A percentile compares a stretch with the other conserved stretches of the same genome.
Conservation (phyloP, 1,284 basidiomycete genomes). For the Ganoderma resinaceum region DNA sequence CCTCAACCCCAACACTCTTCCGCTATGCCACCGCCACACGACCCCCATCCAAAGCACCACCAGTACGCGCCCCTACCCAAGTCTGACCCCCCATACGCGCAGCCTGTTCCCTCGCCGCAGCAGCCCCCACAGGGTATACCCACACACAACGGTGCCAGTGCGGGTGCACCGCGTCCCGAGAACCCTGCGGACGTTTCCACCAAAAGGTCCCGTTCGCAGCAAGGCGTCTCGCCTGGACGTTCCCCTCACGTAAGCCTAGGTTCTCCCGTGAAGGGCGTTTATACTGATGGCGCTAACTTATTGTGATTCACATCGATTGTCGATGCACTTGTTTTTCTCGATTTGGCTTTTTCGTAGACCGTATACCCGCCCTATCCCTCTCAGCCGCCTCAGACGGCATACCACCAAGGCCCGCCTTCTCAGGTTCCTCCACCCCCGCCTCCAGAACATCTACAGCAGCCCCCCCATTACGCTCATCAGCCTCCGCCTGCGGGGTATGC, state of each 20-base stretch:
- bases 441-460: constrained; percentile 38
- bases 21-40: constrained; percentile 24
- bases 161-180: constrained; percentile 29
- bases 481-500: constrained; percentile 30
- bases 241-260: constrained; percentile 46
- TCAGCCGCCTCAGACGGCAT: constrained; percentile 37
- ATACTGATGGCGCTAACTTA: constrained; percentile 33
- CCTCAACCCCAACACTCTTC: constrained; percentile 28
- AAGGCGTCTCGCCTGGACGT: constrained; percentile 42
- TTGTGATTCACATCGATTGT: constrained; percentile 32
- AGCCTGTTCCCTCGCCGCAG: constrained; percentile 15
- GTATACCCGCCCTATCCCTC: constrained; percentile 39
- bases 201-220: constrained; percentile 40
- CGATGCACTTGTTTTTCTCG: constrained; percentile 27
- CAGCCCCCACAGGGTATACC: constrained; percentile 19
- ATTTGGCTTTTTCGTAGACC: constrained; percentile 32
- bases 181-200: constrained; percentile 34
- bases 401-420: constrained; percentile 33
- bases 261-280: constrained; percentile 36
- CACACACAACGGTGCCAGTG: constrained; percentile 25
- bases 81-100: constrained; percentile 30
- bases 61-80: constrained; percentile 25
- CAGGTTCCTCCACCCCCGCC: constrained; percentile 33
- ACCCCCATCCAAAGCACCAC: constrained; percentile 27
- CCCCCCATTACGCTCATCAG: constrained; percentile 33